Base-by-base conservation (phyloP, 257 asterid species). In the Solanum arcanum region DNA sequence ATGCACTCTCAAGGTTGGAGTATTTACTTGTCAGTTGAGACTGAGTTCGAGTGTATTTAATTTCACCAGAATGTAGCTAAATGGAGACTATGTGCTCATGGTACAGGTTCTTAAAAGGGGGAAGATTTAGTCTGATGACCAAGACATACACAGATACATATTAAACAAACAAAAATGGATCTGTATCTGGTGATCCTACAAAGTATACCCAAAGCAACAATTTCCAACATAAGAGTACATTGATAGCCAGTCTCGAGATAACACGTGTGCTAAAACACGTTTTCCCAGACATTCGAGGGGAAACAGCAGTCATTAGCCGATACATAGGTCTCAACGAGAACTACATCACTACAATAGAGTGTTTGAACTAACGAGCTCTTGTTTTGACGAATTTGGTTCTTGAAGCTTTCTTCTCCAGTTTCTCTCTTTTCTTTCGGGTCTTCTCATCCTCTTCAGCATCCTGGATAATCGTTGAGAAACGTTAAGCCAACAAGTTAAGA, bases 381-480 rank as follows among this genome's bases (percentile, higher is more conserved):
- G 97, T 88, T 92, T 90, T 95, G 86, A 95, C 89, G 86, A 95
- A 91, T 91, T 95, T 97, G 90, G 92, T 88, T 89, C 98, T 94
- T 60, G 98, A 94, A 83, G 98, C 99, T 92, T 84, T 95, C 91
- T 93, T 97, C 90, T 97, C 99, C 97, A 97, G 88, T 89, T 97
- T 97, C 39, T 97, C 98, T 90, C 98, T 94, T 93, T 95, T 95
- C 88, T 92, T 95, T 78, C 96, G 91, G 3, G 96, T 91, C 90
- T 94, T 97, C 49, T 97, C 99, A 86, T 95, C 99, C 88, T 95
- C 99, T 84, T 94, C 99, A 3, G 29, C 94, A n/a, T 91, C 98
- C 98, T 95, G 93, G 86, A 84, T 77, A 86, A 74, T 83, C 33
- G 88, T 31, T 31, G 64, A 82, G 49, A 88, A 18, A 83, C 47